phyloP scores from a whole-genome alignment of 108 stramenopile genomes.

The Fistulifera solaris region DNA sequence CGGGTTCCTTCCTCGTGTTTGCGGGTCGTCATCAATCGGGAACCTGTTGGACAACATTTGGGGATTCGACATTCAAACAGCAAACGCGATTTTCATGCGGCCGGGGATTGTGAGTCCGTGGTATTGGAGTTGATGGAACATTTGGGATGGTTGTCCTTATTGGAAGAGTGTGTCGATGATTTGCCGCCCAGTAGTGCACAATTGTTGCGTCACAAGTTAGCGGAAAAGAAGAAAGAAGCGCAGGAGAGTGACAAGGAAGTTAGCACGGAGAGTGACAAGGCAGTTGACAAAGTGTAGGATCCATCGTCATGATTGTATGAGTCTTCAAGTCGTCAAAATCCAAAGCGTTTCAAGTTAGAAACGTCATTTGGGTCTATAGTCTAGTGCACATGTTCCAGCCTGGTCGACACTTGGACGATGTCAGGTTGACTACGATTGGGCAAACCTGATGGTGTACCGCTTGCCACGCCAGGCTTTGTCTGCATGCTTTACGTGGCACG shows the following conservation, averaged over 20 bases:
- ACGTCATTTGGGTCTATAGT: no score
- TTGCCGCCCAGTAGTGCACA: background rate
- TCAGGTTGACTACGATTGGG: no score
- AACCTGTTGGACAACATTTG: slow-evolving; percentile 53
- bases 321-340: no score
- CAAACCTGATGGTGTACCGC: no score
- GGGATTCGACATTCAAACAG: slow-evolving; percentile 23
- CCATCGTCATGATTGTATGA: no score
- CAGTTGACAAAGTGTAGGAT: no score
- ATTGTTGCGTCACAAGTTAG: background rate
- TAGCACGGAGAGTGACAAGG: no score
- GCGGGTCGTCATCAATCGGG: slow-evolving; percentile 68
- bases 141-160: slow-evolving; percentile 33
- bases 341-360: no score
- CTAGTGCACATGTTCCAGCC: no score
- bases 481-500: no score
- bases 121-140: slow-evolving; percentile 38
- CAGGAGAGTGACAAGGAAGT: background rate
- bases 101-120: slow-evolving; percentile 33
- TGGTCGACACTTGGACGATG: no score
- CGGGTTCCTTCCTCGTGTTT: slow-evolving; percentile 45
- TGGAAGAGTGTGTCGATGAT: slow-evolving; percentile 15
- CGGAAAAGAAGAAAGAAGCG: background rate
- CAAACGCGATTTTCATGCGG: slow-evolving; percentile 30
- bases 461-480: no score